These are phyloP conservation scores for Thelephora terrestris DNA, from an alignment of 1,284 basidiomycete species.

Conservation along the genomic window DNA sequence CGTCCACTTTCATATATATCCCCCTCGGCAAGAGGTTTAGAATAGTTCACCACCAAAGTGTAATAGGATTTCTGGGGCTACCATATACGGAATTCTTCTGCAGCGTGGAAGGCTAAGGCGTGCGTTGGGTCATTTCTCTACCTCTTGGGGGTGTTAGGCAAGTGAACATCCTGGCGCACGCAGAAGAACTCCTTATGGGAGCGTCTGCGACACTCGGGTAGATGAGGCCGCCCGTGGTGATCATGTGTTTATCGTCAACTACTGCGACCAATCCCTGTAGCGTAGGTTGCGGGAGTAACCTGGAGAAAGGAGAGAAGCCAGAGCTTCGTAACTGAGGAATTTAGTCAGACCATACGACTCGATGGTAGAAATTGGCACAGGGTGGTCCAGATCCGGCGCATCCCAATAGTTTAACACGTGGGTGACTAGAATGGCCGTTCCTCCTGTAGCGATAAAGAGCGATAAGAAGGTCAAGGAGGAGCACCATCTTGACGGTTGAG, in stretches of 20 bases:
- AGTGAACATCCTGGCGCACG: slow-evolving; percentile 23
- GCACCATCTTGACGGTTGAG: slow-evolving; percentile 74
- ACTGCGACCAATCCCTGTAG: slow-evolving; percentile 75
- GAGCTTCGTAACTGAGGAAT: slow-evolving; percentile 50
- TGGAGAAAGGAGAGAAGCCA: slow-evolving; percentile 65
- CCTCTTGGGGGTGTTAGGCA: slow-evolving; percentile 25
- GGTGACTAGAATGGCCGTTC: slow-evolving; percentile 83
- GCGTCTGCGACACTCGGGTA: slow-evolving; percentile 85
- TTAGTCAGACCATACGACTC: neutral
- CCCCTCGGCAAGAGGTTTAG: no score
- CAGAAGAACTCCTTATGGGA: neutral
- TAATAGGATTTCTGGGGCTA: no score
- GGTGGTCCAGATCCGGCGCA: slow-evolving; percentile 41
- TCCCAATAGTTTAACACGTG: slow-evolving; percentile 85
- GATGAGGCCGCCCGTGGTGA: slow-evolving; percentile 71
- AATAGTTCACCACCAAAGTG: no score
- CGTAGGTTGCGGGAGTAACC: neutral
- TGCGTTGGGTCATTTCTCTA: neutral
- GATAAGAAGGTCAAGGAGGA: slow-evolving; percentile 86
- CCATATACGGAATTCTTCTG: no score
- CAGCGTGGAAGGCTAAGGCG: no score
- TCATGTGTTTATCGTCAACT: slow-evolving; percentile 60
- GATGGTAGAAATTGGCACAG: neutral
- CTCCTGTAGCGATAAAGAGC: slow-evolving; percentile 91
- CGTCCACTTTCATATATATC: no score